Conservation (phyloP, 441 rosid genomes). For the Eutrema salsugineum region DNA sequence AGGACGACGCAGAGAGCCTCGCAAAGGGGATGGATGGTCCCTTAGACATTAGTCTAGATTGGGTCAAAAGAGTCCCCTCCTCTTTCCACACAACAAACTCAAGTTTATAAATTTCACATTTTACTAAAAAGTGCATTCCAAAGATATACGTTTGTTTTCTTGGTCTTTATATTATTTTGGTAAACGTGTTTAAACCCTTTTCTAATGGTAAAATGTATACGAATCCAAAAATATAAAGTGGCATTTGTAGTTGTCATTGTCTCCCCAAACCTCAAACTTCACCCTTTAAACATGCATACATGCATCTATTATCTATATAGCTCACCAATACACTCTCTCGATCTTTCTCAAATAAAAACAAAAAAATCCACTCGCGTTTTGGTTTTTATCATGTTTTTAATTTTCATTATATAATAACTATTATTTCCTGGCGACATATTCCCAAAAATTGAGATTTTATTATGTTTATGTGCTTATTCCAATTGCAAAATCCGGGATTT, state of each 20-base stretch:
- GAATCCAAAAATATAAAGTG: conserved; percentile 11
- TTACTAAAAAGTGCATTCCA: conserved; percentile 22
- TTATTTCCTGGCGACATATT: conserved; percentile 7
- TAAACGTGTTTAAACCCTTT: conserved; percentile 22
- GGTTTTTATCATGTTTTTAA: not conserved
- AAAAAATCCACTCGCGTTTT: not conserved
- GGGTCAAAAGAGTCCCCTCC: conserved; percentile 24
- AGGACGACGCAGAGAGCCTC: conserved; percentile 7
- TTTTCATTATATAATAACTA: not conserved
- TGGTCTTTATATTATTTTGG: conserved; percentile 10
- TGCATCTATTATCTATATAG: conserved; percentile 9
- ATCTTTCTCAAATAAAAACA: too few relatives aligned
- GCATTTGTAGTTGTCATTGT: conserved; percentile 11
- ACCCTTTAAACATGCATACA: conserved; percentile 29
- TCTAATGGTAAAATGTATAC: not conserved
- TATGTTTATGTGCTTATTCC: conserved; percentile 10
- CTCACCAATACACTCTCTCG: not conserved
- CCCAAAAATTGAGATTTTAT: conserved; percentile 18
- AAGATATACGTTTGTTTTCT: not conserved
- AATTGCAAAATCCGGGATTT: conserved; percentile 29
- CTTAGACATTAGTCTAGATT: conserved; percentile 26
- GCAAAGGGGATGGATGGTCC: conserved; percentile 15
- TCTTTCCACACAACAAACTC: conserved; percentile 24
- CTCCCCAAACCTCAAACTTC: conserved; percentile 32
- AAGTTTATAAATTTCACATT: conserved; percentile 26